These are phyloP conservation scores for Candida montana DNA, from an alignment of 805 yeast genomes.

Conservation along the genomic window DNA sequence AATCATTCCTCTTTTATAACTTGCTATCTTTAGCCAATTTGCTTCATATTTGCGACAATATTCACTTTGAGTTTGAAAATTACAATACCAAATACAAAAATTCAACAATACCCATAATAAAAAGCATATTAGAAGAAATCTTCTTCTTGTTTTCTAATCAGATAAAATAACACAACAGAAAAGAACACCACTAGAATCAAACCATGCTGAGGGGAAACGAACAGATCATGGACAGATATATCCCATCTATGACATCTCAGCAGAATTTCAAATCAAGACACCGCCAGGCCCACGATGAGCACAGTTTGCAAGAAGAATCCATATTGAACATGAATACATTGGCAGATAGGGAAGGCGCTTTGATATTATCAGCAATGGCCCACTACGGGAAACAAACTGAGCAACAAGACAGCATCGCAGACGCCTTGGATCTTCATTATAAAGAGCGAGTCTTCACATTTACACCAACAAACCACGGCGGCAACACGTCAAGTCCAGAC, in stretches of 20 bases:
- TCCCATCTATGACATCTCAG: slow-evolving; percentile 31
- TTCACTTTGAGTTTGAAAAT: no score
- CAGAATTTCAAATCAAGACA: slow-evolving; percentile 22
- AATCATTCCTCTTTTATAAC: neutral
- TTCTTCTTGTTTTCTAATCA: no score
- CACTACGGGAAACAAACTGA: slow-evolving; percentile 3
- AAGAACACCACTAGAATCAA: neutral
- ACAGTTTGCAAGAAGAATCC: slow-evolving; percentile 12
- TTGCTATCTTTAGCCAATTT: neutral
- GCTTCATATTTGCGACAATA: neutral
- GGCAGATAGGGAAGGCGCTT: slow-evolving; percentile 13
- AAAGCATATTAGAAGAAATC: no score
- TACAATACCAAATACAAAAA: no score
- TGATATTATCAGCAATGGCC: neutral
- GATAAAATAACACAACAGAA: no score
- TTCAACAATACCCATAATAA: no score
- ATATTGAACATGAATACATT: slow-evolving; percentile 17
- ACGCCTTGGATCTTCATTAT: slow-evolving; percentile 42
- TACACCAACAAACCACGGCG: slow-evolving; percentile 9
- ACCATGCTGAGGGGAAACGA: slow-evolving; percentile 1
- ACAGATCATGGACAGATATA: slow-evolving; percentile 32
- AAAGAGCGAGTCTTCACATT: slow-evolving; percentile 38
- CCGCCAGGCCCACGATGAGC: neutral
- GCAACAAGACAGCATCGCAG: slow-evolving; percentile 40
- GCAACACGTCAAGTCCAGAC: slow-evolving; percentile 5